phyloP scores from a whole-genome alignment of 2,329 filamentous ascomycete species.

The Chrysoporthe austroafricana region DNA sequence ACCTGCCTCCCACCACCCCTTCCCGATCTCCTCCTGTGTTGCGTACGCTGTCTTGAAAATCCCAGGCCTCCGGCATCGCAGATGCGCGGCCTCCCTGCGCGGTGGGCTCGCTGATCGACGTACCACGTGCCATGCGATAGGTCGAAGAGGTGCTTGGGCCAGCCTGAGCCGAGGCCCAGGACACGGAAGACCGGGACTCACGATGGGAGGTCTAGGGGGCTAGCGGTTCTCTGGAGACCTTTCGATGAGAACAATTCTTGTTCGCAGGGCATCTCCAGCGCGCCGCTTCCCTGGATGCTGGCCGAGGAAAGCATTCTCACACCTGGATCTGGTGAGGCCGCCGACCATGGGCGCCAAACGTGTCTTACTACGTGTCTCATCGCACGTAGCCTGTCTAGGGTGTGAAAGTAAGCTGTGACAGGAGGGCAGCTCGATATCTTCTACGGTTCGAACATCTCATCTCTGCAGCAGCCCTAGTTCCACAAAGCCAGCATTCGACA shows the following conservation, averaged over 20 bases:
- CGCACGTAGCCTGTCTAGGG: background rate
- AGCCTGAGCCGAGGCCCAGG: background rate
- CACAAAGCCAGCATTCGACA: background rate
- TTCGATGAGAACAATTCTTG: background rate
- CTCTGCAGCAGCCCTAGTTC: background rate
- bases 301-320: background rate
- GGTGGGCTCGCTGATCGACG: background rate
- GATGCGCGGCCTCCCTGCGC: background rate
- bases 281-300: background rate
- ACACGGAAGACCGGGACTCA: background rate
- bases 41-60: background rate
- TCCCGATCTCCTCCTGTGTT: background rate
- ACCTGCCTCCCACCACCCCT: background rate
- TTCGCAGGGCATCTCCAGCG: background rate
- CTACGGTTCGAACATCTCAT: background rate
- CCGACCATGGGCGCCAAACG: background rate
- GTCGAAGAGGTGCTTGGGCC: background rate
- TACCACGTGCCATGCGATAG: background rate
- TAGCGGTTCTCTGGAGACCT: background rate
- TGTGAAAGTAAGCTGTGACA: background rate
- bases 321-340: background rate
- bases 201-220: background rate
- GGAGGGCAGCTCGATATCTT: background rate
- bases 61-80: constrained; percentile 6
- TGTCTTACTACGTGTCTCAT: background rate